These are phyloP conservation scores for Cymbidium sinense DNA, from an alignment of 106 monocot genomes.

Conservation along the genomic window DNA sequence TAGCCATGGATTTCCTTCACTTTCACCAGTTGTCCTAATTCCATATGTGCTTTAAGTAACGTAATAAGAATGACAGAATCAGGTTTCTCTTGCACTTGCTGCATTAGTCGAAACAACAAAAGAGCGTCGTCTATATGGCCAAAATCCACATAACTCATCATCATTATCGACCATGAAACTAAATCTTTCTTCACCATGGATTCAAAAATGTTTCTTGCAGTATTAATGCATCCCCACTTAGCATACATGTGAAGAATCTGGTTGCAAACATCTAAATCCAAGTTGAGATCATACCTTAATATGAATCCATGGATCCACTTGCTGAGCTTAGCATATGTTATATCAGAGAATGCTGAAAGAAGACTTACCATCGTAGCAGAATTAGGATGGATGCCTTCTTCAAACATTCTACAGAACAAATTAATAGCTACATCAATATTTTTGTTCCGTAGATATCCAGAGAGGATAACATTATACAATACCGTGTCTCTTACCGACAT, in stretches of 20 bases:
- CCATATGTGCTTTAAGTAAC: constrained; percentile 40
- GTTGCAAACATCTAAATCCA: constrained; percentile 42
- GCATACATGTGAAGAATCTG: constrained; percentile 53
- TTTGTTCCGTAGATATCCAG: constrained; percentile 39
- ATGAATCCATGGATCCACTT: constrained; percentile 43
- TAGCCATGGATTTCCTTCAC: constrained; percentile 49
- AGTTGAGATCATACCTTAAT: constrained; percentile 19
- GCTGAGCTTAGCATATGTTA: constrained; percentile 23
- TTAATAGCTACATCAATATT: constrained; percentile 16
- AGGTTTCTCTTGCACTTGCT: constrained; percentile 19
- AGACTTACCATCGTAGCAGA: constrained; percentile 35
- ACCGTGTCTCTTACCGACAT: constrained; percentile 28
- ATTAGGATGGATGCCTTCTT: constrained; percentile 29
- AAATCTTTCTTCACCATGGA: constrained; percentile 35
- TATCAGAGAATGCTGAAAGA: constrained; percentile 34
- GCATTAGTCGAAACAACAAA: constrained; percentile 43
- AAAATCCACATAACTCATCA: constrained; percentile 44
- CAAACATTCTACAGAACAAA: constrained; percentile 28
- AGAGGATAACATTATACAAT: constrained; percentile 47
- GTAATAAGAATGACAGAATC: constrained; percentile 36
- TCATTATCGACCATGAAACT: constrained; percentile 64
- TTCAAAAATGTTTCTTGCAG: constrained; percentile 36
- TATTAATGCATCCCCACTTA: constrained; percentile 27
- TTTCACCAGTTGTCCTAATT: constrained; percentile 18
- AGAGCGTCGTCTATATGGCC: constrained; percentile 37